Evolutionary conservation across 1,139 yeast genomes (phyloP).

Genomic region (Scheffersomyces insectosa): DNA sequence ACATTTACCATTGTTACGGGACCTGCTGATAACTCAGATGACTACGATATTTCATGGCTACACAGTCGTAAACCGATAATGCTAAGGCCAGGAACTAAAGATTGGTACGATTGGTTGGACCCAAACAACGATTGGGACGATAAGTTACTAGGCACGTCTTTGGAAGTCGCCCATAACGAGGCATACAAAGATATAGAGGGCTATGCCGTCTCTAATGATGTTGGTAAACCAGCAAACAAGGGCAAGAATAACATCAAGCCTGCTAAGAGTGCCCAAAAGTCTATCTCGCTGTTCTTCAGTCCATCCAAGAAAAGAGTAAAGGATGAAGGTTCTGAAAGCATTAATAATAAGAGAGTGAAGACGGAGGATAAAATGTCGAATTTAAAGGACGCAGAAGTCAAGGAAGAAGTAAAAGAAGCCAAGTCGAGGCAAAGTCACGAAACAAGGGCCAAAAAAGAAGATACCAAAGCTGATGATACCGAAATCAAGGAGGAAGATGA

Average conservation of each 20-base stretch:
- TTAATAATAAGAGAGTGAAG: too few species aligned
- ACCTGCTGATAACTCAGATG: slow-evolving; percentile 51
- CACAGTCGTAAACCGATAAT: slow-evolving; percentile 80
- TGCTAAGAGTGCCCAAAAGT: slow-evolving; percentile 20
- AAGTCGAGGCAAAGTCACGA: too few species aligned
- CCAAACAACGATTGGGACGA: slow-evolving; percentile 43
- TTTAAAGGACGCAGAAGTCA: background rate
- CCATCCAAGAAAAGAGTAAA: slow-evolving; percentile 3
- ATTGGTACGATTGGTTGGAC: slow-evolving; percentile 66
- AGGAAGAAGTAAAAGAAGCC: background rate
- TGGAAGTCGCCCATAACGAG: slow-evolving; percentile 37
- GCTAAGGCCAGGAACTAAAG: slow-evolving; percentile 54
- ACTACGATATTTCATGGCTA: slow-evolving; percentile 58
- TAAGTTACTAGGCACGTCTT: slow-evolving; percentile 32
- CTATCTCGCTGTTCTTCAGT: slow-evolving; percentile 32
- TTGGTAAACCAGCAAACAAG: slow-evolving; percentile 53
- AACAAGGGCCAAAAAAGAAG: too few species aligned
- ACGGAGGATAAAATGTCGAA: slow-evolving; percentile 3
- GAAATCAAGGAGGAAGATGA: background rate
- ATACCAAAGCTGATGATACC: slow-evolving; percentile 1
- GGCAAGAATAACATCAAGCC: slow-evolving; percentile 15
- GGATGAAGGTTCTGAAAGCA: slow-evolving; percentile 1
- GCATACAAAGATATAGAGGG: slow-evolving; percentile 48
- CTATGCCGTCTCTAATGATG: slow-evolving; percentile 59
- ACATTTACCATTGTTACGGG: slow-evolving; percentile 77